Evolutionary conservation across 164 flowering plant species (phyloP).

Genomic region (Tetrastigma voinierianum): DNA sequence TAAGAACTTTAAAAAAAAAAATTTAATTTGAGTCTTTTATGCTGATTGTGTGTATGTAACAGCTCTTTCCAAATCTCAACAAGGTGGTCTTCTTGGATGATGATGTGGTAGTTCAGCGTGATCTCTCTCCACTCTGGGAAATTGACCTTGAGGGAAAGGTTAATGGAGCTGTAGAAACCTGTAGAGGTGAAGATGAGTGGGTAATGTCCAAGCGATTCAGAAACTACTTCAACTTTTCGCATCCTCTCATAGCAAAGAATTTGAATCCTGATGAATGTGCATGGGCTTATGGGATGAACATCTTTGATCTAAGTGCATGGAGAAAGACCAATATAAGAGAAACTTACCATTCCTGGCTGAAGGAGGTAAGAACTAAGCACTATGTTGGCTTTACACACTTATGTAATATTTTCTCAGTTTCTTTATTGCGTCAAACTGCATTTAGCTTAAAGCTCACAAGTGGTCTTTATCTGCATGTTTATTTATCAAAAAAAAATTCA

Average conservation of each 20-base stretch:
- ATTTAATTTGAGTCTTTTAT: not conserved
- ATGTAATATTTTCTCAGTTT: not conserved
- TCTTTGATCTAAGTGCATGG: conserved; percentile 92
- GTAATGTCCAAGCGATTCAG: conserved; percentile 91
- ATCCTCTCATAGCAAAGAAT: conserved; percentile 73
- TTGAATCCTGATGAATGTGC: conserved; percentile 95
- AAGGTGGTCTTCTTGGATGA: conserved; percentile 96
- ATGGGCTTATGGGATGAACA: conserved; percentile 99
- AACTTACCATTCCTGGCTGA: conserved; percentile 89
- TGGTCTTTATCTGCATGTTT: no score
- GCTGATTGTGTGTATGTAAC: conserved; percentile 25
- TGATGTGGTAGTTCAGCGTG: conserved; percentile 92
- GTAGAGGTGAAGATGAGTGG: conserved; percentile 90
- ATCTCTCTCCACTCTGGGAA: conserved; percentile 86
- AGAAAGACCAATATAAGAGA: conserved; percentile 85
- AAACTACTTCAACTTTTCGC: conserved; percentile 94
- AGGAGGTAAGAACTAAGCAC: conserved; percentile 59
- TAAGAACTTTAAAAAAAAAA: no score
- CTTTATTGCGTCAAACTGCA: no score
- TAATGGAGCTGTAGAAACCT: conserved; percentile 97
- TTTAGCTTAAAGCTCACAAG: no score
- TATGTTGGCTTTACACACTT: not conserved
- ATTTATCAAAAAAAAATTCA: no score
- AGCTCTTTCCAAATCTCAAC: conserved; percentile 93
- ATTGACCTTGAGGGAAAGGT: conserved; percentile 89